Evolutionary conservation across 768 basidiomycete species (phyloP).

Genomic region (Lactarius vividus): DNA sequence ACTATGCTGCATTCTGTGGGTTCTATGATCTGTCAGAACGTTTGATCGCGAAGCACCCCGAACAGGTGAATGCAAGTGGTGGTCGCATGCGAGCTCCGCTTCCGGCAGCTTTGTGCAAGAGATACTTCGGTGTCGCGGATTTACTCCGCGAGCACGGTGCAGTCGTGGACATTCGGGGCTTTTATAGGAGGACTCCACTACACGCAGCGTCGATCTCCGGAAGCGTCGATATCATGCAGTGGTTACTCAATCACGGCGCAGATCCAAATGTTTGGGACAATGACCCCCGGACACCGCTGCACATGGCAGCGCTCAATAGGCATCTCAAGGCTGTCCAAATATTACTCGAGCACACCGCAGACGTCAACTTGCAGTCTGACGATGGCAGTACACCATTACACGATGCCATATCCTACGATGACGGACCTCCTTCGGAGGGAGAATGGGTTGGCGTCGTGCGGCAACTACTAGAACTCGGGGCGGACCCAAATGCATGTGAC

Average conservation of each 20-base stretch:
- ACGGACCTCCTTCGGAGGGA: no score
- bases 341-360: neutral
- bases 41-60: neutral
- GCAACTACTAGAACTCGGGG: no score
- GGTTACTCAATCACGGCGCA: no score
- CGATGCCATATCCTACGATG: no score
- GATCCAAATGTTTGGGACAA: no score
- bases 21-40: neutral
- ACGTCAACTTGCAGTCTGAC: neutral
- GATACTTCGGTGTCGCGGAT: neutral
- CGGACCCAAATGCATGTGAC: no score
- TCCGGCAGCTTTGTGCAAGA: neutral
- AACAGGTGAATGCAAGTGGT: neutral
- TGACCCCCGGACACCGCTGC: neutral
- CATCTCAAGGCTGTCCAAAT: neutral
- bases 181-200: no score
- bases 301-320: neutral
- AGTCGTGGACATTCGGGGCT: neutral
- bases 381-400: neutral
- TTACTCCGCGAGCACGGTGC: neutral
- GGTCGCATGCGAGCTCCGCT: neutral
- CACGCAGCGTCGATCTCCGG: no score
- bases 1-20: neutral
- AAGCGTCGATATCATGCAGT: no score
- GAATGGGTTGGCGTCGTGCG: neutral